phyloP scores from a whole-genome alignment of 768 basidiomycete species.

The Suillus bovinus region DNA sequence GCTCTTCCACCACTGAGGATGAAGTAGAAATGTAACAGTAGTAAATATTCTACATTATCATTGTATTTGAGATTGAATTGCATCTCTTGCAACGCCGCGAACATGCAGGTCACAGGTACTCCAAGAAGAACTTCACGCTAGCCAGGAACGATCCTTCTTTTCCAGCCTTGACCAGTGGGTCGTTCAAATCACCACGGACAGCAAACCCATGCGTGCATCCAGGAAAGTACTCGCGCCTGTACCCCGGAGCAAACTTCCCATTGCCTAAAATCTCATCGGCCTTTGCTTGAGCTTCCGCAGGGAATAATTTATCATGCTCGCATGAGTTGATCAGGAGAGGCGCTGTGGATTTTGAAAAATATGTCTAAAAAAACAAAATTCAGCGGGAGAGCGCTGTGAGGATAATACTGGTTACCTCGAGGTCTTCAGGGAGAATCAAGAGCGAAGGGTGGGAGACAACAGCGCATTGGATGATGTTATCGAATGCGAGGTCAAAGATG shows the following conservation, averaged over 20 bases:
- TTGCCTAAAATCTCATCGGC: constrained; percentile 54
- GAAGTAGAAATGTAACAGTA: background rate
- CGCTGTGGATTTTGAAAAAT: constrained; percentile 42
- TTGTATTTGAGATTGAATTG: constrained; percentile 13
- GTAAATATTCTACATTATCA: background rate
- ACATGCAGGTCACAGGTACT: constrained; percentile 24
- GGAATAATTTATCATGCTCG: constrained; percentile 52
- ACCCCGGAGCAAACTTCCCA: constrained; percentile 47
- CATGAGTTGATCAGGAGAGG: constrained; percentile 73
- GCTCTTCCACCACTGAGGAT: constrained; percentile 81
- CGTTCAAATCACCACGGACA: constrained; percentile 44
- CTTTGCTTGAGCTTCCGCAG: constrained; percentile 39
- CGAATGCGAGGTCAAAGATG: constrained; percentile 63
- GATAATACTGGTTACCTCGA: constrained; percentile 45
- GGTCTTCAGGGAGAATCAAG: constrained; percentile 57
- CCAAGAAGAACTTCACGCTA: constrained; percentile 53
- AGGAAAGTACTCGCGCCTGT: constrained; percentile 48
- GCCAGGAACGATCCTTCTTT: constrained; percentile 65
- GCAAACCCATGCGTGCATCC: constrained; percentile 58
- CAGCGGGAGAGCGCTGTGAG: background rate
- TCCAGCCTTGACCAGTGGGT: constrained; percentile 56
- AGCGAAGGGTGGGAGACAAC: constrained; percentile 63
- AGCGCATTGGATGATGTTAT: constrained; percentile 47
- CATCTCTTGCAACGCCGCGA: too few relatives aligned
- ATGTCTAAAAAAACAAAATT: constrained; percentile 43